A percentile compares a stretch with the other conserved stretches of the same genome.
Conservation (phyloP, 768 basidiomycete species). For the Leccinum truebloodii region DNA sequence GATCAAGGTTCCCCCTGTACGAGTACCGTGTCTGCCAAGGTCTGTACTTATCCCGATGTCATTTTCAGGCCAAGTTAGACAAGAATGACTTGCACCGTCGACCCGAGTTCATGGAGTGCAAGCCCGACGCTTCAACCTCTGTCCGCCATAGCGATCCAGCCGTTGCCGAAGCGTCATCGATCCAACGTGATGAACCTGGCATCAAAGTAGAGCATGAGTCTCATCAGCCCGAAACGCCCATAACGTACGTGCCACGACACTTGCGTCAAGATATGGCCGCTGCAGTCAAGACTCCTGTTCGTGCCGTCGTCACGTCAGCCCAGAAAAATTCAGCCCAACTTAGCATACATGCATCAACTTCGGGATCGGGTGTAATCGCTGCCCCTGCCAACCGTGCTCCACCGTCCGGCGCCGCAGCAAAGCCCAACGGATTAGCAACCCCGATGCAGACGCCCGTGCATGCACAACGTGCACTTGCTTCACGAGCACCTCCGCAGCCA, state of each 20-base stretch:
- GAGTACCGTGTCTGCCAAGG: conserved; percentile 28
- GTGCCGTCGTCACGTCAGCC: background rate
- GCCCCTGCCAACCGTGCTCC: background rate
- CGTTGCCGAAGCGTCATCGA: background rate
- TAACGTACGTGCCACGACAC: conserved; percentile 43
- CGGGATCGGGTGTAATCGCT: background rate
- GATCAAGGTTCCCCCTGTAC: conserved; percentile 80
- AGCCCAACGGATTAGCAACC: conserved; percentile 30
- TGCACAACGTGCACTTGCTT: conserved; percentile 29
- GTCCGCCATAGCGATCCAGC: background rate
- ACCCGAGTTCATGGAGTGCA: conserved; percentile 62
- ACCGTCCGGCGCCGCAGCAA: background rate
- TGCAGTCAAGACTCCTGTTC: conserved; percentile 2
- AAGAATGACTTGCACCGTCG: conserved; percentile 65
- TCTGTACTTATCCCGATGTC: background rate
- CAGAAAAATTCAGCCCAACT: background rate
- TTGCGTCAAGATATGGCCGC: conserved; percentile 33
- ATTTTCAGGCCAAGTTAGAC: conserved; percentile 56
- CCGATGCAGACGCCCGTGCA: conserved; percentile 38
- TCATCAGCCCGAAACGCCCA: conserved; percentile 17
- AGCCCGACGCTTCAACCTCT: conserved; percentile 25
- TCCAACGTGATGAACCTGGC: background rate
- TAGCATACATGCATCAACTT: background rate
- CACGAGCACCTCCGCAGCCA: conserved; percentile 7
- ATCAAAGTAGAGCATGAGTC: conserved; percentile 23